Percentiles rank a stretch among this genome's conserved stretches.
Evolutionary conservation across 2,329 filamentous ascomycete genomes (phyloP).

Genomic region (Aspergillus novoparasiticus): DNA sequence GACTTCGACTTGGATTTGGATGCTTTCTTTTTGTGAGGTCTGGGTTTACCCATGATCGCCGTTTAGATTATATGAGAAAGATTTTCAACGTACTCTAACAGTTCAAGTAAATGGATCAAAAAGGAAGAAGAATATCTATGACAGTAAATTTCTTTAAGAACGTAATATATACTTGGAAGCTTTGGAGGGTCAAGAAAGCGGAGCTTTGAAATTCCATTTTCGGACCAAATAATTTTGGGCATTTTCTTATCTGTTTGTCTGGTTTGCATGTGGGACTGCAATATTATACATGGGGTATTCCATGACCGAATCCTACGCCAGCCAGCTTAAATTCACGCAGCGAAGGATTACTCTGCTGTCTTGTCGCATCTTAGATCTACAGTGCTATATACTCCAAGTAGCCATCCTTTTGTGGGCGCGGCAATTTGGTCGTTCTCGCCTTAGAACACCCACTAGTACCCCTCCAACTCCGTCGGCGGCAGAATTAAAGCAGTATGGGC

Average conservation of each 20-base stretch:
- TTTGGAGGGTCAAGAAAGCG: conserved; percentile 11
- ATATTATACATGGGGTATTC: conserved; percentile 23
- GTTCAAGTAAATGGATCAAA: background rate
- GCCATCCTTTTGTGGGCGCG: background rate
- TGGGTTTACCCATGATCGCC: conserved; percentile 55
- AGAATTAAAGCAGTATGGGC: conserved; percentile 44
- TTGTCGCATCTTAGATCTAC: background rate
- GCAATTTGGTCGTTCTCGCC: background rate
- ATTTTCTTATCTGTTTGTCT: conserved; percentile 40
- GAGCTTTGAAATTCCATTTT: conserved; percentile 21
- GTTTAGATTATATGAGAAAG: conserved; percentile 2
- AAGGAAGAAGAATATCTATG: background rate
- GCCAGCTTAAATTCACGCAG: conserved; percentile 8
- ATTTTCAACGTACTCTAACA: conserved; percentile 14
- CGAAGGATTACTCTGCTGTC: background rate
- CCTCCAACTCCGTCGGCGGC: conserved; percentile 31
- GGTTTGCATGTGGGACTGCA: conserved; percentile 45
- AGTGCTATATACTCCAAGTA: background rate
- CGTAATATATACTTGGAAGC: background rate
- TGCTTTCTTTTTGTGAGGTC: conserved; percentile 50
- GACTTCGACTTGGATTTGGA: conserved; percentile 47
- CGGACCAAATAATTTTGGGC: conserved; percentile 31
- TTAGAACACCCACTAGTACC: conserved; percentile 22
- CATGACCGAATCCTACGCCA: conserved; percentile 15
- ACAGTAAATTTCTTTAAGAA: background rate